Base-by-base conservation (phyloP, 768 basidiomycete species). In the Suillus bovinus region DNA sequence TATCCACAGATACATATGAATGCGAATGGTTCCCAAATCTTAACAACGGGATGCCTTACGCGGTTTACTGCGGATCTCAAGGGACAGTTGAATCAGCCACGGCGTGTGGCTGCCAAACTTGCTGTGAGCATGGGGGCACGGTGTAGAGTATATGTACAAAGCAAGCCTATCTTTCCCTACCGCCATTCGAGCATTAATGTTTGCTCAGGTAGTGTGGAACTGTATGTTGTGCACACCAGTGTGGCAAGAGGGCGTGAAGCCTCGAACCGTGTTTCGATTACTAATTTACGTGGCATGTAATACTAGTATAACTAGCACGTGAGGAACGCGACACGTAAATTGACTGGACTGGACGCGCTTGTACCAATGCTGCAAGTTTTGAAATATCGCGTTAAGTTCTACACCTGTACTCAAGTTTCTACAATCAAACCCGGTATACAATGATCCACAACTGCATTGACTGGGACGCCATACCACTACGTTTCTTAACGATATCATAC, bases 361-460 rank as follows among this genome's bases (percentile, higher is more conserved):
- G n/a, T n/a, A n/a, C n/a, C n/a, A n/a, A n/a, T 33, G 10, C 2
- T 41, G 20, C 5, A 9, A 41, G 39, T 41, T 42, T 42, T 9
- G 41, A n/a, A 42, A n/a, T 3, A n/a, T 42, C 4, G 20, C 29
- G 7, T 38, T 56, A n/a, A n/a, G 20, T 57, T 42, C 17, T 24
- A 13, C 55, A 24, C 22, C 5, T 47, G 24, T 47, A 24, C 24
- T 49, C 16, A 27, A 33, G 10, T 59, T 54, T 20, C 9, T n/a
- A 20, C 34, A 52, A 59, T 34, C 42, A 10, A 36, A 11, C 11
- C 2, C 34, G 5, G 10, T 31, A 52, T 20, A 55, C 16, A 10
- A 74, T 71, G 71, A 39, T 52, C 9, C 72, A 74, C 62, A n/a
- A 69, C 20, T 74, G 72, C 62, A 27, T 69, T 5, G 67, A 74